These are phyloP conservation scores for Pichia inconspicua DNA, from an alignment of 1,139 yeast species.

Conservation along the genomic window DNA sequence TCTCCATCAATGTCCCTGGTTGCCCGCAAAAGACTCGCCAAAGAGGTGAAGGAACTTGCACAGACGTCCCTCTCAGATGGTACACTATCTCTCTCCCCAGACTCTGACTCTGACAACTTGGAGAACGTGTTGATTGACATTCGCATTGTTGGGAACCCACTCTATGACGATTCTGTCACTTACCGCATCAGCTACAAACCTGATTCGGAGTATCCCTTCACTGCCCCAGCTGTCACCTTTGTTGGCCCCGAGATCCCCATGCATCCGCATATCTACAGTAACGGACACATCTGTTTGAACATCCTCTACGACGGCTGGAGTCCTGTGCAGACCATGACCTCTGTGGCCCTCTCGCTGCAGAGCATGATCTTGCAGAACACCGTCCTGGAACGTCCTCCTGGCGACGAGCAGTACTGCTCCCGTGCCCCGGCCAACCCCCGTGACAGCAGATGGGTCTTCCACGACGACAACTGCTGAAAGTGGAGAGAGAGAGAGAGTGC, in stretches of 20 bases:
- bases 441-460: constrained; percentile 41
- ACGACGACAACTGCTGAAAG: constrained; percentile 38
- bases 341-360: constrained; percentile 53
- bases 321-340: constrained; percentile 54
- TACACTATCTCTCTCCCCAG: background rate
- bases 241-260: constrained; percentile 39
- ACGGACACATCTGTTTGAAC: constrained; percentile 67
- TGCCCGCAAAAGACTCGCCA: background rate
- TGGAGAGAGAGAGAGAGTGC: no score
- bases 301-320: constrained; percentile 65
- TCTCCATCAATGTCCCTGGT: background rate
- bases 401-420: constrained; percentile 40
- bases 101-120: background rate
- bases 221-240: constrained; percentile 56
- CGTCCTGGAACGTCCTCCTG: constrained; percentile 44
- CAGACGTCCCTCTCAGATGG: background rate
- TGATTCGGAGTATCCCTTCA: constrained; percentile 49
- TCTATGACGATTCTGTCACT: background rate
- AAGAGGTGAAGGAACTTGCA: background rate
- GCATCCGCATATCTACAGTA: constrained; percentile 68
- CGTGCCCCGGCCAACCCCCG: constrained; percentile 55
- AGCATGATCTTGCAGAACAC: constrained; percentile 53
- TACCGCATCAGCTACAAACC: constrained; percentile 6
- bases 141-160: background rate
- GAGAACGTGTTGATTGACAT: background rate